These are phyloP conservation scores for Aspergillus novofumigatus DNA, from an alignment of 2,329 filamentous ascomycete genomes.

Conservation along the genomic window DNA sequence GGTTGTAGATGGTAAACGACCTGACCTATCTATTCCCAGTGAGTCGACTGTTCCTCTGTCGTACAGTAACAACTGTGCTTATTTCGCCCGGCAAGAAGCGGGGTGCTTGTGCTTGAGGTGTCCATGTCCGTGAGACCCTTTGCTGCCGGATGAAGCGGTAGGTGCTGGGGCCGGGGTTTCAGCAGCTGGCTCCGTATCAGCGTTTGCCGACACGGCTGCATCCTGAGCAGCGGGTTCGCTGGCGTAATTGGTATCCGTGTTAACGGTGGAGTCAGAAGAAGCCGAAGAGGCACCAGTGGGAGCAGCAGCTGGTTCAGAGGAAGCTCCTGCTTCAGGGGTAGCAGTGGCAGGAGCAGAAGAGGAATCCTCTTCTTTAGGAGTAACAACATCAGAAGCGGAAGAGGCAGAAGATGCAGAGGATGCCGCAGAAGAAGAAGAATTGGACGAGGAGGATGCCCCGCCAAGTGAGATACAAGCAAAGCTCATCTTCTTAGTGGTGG, in stretches of 20 bases:
- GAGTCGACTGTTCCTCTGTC: neutral
- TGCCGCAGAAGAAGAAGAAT: neutral
- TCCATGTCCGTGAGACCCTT: neutral
- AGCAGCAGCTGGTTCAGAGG: too few species aligned
- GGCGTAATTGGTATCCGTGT: neutral
- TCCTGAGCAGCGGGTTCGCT: too few species aligned
- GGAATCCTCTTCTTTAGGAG: too few species aligned
- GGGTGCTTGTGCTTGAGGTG: neutral
- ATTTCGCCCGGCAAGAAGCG: neutral
- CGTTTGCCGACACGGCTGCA: neutral
- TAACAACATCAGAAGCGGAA: neutral
- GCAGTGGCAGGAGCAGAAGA: too few species aligned
- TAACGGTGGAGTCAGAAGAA: neutral
- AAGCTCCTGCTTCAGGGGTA: too few species aligned
- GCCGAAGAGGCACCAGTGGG: neutral
- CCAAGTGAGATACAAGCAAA: slow-evolving; percentile 24
- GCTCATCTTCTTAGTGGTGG: slow-evolving; percentile 20
- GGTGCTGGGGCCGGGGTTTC: neutral
- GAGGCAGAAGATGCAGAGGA: neutral
- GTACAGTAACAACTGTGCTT: neutral
- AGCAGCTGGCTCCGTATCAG: neutral
- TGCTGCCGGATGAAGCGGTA: neutral
- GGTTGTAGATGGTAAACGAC: neutral
- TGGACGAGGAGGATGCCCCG: neutral
- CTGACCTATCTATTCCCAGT: neutral